Base-by-base conservation (phyloP, 2,329 filamentous ascomycete species). In the Colletotrichum sp. region DNA sequence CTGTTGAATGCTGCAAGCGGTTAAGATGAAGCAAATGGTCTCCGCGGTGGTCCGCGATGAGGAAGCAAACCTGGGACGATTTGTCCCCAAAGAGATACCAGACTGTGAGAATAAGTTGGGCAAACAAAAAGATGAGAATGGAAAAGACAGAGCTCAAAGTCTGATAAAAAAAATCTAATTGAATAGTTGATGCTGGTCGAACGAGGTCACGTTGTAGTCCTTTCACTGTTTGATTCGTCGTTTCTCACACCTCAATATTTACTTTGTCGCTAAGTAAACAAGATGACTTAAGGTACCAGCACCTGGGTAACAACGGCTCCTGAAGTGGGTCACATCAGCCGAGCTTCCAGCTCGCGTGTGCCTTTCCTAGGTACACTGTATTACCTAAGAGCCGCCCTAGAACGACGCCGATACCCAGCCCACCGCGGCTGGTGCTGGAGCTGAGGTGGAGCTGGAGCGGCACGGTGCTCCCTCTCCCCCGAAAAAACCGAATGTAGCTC, bases 401-500 rank as follows among this genome's bases (percentile, higher is more conserved):
- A 18, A 48, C n/a, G 26, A 9, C 21, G 30, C 69, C 60, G 60
- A 66, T 58, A 61, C 61, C 38, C 38, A 43, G 38, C 18, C 38
- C 43, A 55, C 68, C 36, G 57, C n/a, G 38, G 38, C 38, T 43
- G 18, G 43, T 12, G 43, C 43, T 48, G 43, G 43, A 48, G 43
- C 38, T 48, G 38, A 21, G 43, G 18, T 48, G 38, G 43, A 64
- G 64, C 55, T 28, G 55, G 21, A 48, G 61, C 64, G 63, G 57
- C 43, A 34, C 67, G 60, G 60, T 60, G 38, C 63, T 64, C 38
- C 68, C n/a, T 16, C 24, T 32, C 34, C 52, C 16, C 71, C 43
- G 66, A 68, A 68, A 61, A 67, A 75, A 57, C 74, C 57, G 58
- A 76, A 61, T n/a, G 10, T 48, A 48, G 74, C 74, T 73, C 74